Evolutionary conservation across 768 basidiomycete genomes (phyloP).

Genomic region (Amanita pseudoporphyria): DNA sequence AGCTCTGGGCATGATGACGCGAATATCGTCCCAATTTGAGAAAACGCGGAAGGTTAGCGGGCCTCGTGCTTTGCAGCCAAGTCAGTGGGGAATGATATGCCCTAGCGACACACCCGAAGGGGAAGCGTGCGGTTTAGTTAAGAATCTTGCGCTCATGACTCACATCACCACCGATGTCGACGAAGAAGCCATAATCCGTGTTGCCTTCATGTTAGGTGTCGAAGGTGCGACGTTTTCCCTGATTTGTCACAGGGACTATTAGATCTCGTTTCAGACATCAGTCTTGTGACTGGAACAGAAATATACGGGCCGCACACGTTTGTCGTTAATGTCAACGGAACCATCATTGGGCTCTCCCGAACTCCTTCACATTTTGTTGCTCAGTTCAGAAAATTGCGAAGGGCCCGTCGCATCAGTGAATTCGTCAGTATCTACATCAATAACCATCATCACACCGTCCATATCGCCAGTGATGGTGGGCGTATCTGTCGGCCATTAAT

Average conservation of each 20-base stretch:
- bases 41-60: constrained; percentile 99
- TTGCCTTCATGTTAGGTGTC: constrained; percentile 93
- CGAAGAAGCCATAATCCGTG: constrained; percentile 83
- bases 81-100: constrained; percentile 98
- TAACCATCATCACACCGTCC: constrained; percentile 88
- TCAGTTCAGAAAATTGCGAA: constrained; percentile 86
- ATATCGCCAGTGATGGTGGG: constrained; percentile 95
- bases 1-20: constrained; percentile 99
- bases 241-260: neutral
- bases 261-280: constrained; percentile 57
- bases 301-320: constrained; percentile 91
- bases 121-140: constrained; percentile 97
- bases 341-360: constrained; percentile 88
- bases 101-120: constrained; percentile 99
- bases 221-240: constrained; percentile 51
- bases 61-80: constrained; percentile 92
- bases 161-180: constrained; percentile 99
- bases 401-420: constrained; percentile 88
- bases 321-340: constrained; percentile 95
- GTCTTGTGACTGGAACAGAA: constrained; percentile 86
- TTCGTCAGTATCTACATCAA: constrained; percentile 97
- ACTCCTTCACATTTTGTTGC: constrained; percentile 77
- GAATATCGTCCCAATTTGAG: constrained; percentile 97
- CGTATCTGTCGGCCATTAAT: constrained; percentile 97
- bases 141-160: constrained; percentile 98